phyloP scores from a whole-genome alignment of 1,284 basidiomycete species.

The Apiotrichum gamsii region DNA sequence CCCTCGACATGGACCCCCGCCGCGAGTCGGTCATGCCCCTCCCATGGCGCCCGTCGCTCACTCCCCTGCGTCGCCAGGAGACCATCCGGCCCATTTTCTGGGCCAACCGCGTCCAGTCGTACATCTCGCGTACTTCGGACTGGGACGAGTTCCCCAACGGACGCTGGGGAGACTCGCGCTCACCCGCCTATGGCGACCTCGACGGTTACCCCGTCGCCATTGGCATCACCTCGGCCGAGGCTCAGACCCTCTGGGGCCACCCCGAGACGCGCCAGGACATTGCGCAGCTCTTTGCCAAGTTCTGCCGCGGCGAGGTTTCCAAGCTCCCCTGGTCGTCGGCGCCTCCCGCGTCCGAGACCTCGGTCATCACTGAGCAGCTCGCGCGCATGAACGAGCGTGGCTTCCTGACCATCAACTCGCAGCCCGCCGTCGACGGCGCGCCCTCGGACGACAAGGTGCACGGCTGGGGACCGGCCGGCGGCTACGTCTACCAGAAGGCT shows the following conservation, averaged over 20 bases:
- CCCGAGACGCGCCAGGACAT: constrained; percentile 60
- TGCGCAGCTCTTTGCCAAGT: constrained; percentile 66
- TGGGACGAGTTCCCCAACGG: constrained; percentile 99
- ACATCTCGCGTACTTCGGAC: constrained; percentile 79
- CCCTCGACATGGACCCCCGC: constrained; percentile 74
- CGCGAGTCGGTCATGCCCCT: constrained; percentile 81
- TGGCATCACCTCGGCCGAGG: constrained; percentile 63
- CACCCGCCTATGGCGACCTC: constrained; percentile 94
- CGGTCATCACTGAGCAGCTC: constrained; percentile 71
- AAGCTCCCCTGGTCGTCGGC: constrained; percentile 97
- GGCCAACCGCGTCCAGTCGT: constrained; percentile 88
- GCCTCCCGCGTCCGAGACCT: constrained; percentile 75
- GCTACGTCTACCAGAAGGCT: constrained; percentile 97
- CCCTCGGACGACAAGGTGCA: constrained; percentile 76
- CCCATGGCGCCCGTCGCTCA: constrained; percentile 90
- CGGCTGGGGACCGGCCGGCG: constrained; percentile 85
- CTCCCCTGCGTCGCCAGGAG: constrained; percentile 77
- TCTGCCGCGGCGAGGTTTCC: constrained; percentile 64
- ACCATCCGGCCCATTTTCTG: constrained; percentile 81
- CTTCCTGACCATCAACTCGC: constrained; percentile 96
- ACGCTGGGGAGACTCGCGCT: constrained; percentile 92
- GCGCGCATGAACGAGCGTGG: constrained; percentile 80
- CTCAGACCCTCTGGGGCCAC: constrained; percentile 77
- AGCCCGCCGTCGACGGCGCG: constrained; percentile 92
- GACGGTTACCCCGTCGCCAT: constrained; percentile 88